Conservation (phyloP, 2,329 filamentous ascomycete species). For the Cylindrodendrum hubeiense region DNA sequence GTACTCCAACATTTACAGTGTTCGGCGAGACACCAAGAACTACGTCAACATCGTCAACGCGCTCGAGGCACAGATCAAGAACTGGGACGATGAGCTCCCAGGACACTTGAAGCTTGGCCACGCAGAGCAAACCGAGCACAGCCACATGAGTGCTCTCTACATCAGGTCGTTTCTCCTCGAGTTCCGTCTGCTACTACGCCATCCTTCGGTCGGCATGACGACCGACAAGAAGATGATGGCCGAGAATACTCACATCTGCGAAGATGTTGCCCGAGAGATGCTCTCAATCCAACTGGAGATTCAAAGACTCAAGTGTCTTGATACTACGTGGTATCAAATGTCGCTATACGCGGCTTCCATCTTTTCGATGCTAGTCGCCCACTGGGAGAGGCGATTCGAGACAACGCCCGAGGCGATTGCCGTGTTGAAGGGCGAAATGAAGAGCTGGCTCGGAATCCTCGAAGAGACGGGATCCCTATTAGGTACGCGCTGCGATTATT, state of each 20-base stretch:
- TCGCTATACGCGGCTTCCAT: conserved; percentile 80
- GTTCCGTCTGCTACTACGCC: conserved; percentile 70
- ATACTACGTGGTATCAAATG: conserved; percentile 83
- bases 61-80: conserved; percentile 73
- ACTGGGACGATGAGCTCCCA: conserved; percentile 75
- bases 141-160: conserved; percentile 66
- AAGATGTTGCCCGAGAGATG: conserved; percentile 74
- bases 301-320: conserved; percentile 74
- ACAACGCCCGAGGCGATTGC: conserved; percentile 70
- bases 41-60: conserved; percentile 74
- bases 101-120: conserved; percentile 65
- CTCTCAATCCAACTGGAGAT: conserved; percentile 71
- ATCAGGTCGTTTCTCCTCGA: conserved; percentile 67
- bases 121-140: conserved; percentile 53
- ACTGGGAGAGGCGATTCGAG: conserved; percentile 74
- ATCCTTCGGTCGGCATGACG: conserved; percentile 71
- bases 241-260: conserved; percentile 74
- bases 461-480: conserved; percentile 75
- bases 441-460: conserved; percentile 76
- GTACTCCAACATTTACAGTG: conserved; percentile 81
- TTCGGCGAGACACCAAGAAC: conserved; percentile 70
- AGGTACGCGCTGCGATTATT: conserved; percentile 61
- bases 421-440: conserved; percentile 75
- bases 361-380: conserved; percentile 77
- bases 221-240: conserved; percentile 67